Base-by-base conservation (phyloP, 805 yeast genomes). In the Cyberlindnera meyerae region DNA sequence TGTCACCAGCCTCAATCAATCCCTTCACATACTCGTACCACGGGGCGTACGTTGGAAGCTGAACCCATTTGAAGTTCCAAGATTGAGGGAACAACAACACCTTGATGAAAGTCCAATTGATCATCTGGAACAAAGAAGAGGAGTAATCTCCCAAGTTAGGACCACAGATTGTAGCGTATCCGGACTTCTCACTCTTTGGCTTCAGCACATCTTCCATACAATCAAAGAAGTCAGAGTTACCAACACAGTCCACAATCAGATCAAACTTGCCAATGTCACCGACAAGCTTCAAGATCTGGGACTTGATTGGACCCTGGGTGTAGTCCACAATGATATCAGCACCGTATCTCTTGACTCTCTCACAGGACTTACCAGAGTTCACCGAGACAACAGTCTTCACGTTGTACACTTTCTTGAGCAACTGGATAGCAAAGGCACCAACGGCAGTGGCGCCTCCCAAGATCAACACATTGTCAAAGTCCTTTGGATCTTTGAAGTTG, bases 361-460 rank as follows among this genome's bases (percentile, higher is more conserved):
- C 69, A 14, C 61, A 55, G 11, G 85, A 72, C 8, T 62, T 53
- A 0, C 70, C 57, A 4, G 82, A 76, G 52, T 80, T 73, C 3
- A 77, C 67, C 17, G 74, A 77, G 5, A 74, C 79, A 16, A 85
- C 72, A 11, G 68, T 67, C 18, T 61, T 60, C 8, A 76, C 74
- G 2, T 66, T 58, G 38, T 64, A 63, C 31, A 60, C 54, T 26
- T 68, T 55, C 54, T 73, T 79, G 9, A 80, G 75, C 27, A 82
- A 55, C 55, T 79, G 84, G 24, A 75, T 62, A 4, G 70, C 65
- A 41, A 65, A 68, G 21, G 68, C 54, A 16, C 89, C 88, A 12
- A 82, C 88, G 11, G 79, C 61, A 2, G 94, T 77, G 8, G 83
- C 79, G 17, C 82, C 90, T 26, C 95, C 95, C 31, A 82, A 61